A percentile compares a stretch with the other conserved stretches of the same genome.
phyloP scores from a whole-genome alignment of 1,284 basidiomycete genomes.

The Austroboletus rostrupii region DNA sequence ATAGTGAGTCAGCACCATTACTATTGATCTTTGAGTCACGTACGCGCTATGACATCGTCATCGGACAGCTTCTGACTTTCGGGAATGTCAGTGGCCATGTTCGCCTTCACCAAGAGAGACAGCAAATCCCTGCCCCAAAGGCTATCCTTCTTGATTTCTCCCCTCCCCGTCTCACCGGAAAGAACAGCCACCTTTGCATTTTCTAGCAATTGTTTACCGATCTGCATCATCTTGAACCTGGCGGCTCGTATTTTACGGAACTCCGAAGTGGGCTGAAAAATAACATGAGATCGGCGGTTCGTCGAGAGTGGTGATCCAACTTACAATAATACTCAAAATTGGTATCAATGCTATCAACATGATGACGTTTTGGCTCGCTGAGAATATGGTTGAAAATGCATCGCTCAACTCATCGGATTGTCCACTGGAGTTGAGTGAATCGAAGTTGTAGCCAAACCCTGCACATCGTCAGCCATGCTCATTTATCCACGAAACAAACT shows the following conservation, averaged over 20 bases:
- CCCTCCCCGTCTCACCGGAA: constrained; percentile 17
- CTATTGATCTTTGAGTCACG: too few species aligned
- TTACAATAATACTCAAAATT: too few species aligned
- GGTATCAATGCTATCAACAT: too few species aligned
- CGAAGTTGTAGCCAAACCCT: constrained; percentile 58
- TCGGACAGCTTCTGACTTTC: constrained; percentile 68
- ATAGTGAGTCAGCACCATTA: too few species aligned
- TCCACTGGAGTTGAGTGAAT: too few species aligned
- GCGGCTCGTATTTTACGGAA: constrained; percentile 6
- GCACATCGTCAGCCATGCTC: background rate
- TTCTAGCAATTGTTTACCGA: constrained; percentile 43
- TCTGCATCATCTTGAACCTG: constrained; percentile 21
- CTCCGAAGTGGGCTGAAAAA: too few species aligned
- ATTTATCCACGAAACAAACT: background rate
- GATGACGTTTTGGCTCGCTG: too few species aligned
- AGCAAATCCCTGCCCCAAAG: constrained; percentile 44
- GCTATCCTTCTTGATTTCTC: constrained; percentile 27
- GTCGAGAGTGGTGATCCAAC: too few species aligned
- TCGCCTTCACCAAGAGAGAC: too few species aligned
- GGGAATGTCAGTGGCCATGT: constrained; percentile 51
- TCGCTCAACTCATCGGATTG: too few species aligned
- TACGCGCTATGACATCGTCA: constrained; percentile 70
- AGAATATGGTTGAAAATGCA: too few species aligned
- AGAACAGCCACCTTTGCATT: constrained; percentile 39
- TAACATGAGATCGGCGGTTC: too few species aligned